Base-by-base conservation (phyloP, 2,329 filamentous ascomycete species). In the Westerdykella ornata region DNA sequence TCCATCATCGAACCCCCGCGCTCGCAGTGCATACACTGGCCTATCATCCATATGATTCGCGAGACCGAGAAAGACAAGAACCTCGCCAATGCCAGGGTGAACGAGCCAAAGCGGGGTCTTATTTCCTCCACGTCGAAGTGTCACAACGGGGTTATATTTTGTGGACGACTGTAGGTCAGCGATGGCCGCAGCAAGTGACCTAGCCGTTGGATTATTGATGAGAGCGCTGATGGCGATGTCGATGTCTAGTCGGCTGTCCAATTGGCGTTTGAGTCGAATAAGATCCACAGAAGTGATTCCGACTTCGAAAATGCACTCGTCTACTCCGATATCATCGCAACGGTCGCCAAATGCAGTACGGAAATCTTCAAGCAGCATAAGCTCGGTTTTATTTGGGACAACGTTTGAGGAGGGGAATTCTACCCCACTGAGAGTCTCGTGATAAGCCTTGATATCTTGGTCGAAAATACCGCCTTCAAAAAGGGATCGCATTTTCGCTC, bases 21-120 rank as follows among this genome's bases (percentile, higher is more conserved):
- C 67, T 1, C 72, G 65, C 2, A 75, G 48, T 1, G 71, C 72
- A 48, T 73, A 72, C 15, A 78, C 45, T 1, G 72, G 69, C 6
- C 75, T 59, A 52, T 62, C 62, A 18, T 48, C 41, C 18, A 76
- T 35, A 40, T 71, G 57, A 29, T 62, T 45, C 9, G 66, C 58
- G 1, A 70, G 50, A 14, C 53, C 53, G 11, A 70, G 41, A 47
- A 68, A 70, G 37, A 67, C 60, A 0, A 70, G 54, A 14, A 69
- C 53, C 36, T 69, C 65, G 17, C 66, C 66, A 5, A 60, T 57
- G 4, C 64, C 68, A 0, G 67, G 66, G 40, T 68, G 67, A 3
- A 68, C 42, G 13, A 68, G 56, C 19, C 33, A 54, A 3, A 54
- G 43, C 1, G 52, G 47, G 0, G 52, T 49, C 17, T 49, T 54